Conservation (phyloP, 1,284 basidiomycete genomes). For the Neotropicomus parvogracilis region DNA sequence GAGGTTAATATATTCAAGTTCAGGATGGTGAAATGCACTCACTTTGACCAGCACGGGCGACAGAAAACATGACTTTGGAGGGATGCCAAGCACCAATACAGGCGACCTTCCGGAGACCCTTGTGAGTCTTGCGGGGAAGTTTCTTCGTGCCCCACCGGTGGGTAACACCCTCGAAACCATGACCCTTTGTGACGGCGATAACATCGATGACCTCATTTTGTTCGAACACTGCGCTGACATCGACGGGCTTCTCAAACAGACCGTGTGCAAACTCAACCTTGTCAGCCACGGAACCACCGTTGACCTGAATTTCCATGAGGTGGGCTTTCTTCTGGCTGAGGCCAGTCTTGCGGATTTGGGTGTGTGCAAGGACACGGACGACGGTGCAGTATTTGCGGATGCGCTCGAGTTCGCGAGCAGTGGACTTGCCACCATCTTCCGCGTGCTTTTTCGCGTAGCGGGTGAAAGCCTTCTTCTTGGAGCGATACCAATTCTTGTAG, state of each 20-base stretch:
- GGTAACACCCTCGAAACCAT: slow-evolving; percentile 99
- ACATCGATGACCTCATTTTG: slow-evolving; percentile 97
- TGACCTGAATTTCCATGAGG: slow-evolving; percentile 99
- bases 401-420: slow-evolving; percentile 95
- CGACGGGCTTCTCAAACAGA: slow-evolving; percentile 96
- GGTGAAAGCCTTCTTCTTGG: slow-evolving; percentile 99
- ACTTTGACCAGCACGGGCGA: slow-evolving; percentile 99
- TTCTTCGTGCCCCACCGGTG: slow-evolving; percentile 99
- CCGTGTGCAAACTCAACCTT: slow-evolving; percentile 97
- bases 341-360: slow-evolving; percentile 97
- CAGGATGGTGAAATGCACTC: slow-evolving; percentile 30
- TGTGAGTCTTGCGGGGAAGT: slow-evolving; percentile 98
- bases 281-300: slow-evolving; percentile 95
- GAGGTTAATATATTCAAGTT: slow-evolving; percentile 8
- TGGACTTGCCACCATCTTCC: slow-evolving; percentile 90
- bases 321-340: slow-evolving; percentile 99
- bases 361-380: slow-evolving; percentile 98
- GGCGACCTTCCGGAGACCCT: slow-evolving; percentile 98
- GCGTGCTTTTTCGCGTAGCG: slow-evolving; percentile 99
- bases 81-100: slow-evolving; percentile 99
- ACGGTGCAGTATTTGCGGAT: slow-evolving; percentile 99
- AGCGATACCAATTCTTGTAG: slow-evolving; percentile 99
- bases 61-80: slow-evolving; percentile 99
- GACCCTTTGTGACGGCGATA: slow-evolving; percentile 99
- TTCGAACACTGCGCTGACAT: slow-evolving; percentile 86